Percentiles rank a stretch among this genome's conserved stretches.
Conservation (phyloP, 345 rosid genomes). For the Lumnitzera littorea region DNA sequence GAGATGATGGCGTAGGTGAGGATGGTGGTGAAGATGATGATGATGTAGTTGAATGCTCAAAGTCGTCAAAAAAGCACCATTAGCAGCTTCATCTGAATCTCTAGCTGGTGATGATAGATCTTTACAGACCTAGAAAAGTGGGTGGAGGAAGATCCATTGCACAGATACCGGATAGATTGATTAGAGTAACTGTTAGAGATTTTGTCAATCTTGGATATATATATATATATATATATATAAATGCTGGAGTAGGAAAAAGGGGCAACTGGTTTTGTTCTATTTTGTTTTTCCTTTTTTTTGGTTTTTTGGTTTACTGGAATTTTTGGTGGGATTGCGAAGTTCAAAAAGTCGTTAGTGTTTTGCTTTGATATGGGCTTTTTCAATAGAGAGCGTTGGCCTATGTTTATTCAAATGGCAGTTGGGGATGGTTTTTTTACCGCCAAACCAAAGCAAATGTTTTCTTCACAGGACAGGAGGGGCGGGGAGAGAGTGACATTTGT, state of each 20-base stretch:
- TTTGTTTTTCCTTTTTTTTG: background rate
- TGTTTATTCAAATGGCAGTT: slow-evolving; percentile 39
- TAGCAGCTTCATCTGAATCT: slow-evolving; percentile 9
- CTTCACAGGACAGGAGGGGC: too few relatives aligned
- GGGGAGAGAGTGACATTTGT: too few relatives aligned
- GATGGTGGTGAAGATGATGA: slow-evolving; percentile 18
- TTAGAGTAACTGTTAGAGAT: too few relatives aligned
- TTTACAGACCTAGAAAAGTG: slow-evolving; percentile 4
- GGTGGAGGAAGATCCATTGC: background rate
- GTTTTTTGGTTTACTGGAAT: background rate
- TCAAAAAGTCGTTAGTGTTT: slow-evolving; percentile 32
- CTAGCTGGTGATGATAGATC: background rate
- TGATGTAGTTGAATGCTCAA: slow-evolving; percentile 24
- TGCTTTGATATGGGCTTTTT: slow-evolving; percentile 14
- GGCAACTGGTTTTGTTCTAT: slow-evolving; percentile 6
- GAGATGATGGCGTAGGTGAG: slow-evolving; percentile 23
- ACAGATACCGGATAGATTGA: too few relatives aligned
- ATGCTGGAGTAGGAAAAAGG: slow-evolving; percentile 1
- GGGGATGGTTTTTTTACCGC: slow-evolving; percentile 26
- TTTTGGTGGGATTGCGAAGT: slow-evolving; percentile 10
- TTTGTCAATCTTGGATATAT: too few relatives aligned
- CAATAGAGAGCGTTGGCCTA: slow-evolving; percentile 13
- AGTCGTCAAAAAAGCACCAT: slow-evolving; percentile 35
- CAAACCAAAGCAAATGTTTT: background rate
- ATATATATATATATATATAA: too few relatives aligned